phyloP scores from a whole-genome alignment of 192 early-diverging fungal species.

The Chytriomyces confervae region DNA sequence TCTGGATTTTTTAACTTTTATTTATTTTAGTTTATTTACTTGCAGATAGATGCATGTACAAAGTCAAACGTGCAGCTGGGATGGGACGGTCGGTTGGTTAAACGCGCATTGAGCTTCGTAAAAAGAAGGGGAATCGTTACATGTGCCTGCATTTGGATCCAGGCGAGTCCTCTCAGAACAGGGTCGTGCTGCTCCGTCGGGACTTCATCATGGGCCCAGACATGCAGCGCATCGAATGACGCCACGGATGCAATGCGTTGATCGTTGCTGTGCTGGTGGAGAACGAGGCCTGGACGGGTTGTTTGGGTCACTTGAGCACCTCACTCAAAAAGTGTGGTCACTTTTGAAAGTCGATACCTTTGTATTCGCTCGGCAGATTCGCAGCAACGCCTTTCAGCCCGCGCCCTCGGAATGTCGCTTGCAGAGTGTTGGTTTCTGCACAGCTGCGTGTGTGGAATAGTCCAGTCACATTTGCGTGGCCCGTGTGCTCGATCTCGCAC shows the following conservation, averaged over 20 bases:
- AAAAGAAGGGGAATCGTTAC: not conserved
- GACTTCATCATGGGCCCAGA: conserved; percentile 40
- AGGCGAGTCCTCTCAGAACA: conserved; percentile 32
- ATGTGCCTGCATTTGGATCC: conserved; percentile 36
- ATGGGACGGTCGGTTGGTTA: not conserved
- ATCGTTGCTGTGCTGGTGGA: too few relatives aligned
- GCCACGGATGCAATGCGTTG: not conserved
- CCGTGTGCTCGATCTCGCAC: conserved; percentile 39
- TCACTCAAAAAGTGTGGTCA: not conserved
- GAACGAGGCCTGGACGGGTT: not conserved
- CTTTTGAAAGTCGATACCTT: conserved; percentile 7
- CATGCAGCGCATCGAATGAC: conserved; percentile 24
- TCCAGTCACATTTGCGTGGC: conserved; percentile 36
- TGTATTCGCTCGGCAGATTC: conserved; percentile 29
- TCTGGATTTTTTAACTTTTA: not conserved
- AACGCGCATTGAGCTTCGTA: too few relatives aligned
- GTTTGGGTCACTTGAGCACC: not conserved
- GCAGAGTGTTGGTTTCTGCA: not conserved
- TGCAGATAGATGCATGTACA: not conserved
- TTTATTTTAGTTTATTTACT: not conserved
- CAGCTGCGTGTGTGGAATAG: conserved; percentile 20
- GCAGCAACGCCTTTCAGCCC: conserved; percentile 28
- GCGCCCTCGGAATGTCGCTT: conserved; percentile 40
- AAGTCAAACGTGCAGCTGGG: not conserved
- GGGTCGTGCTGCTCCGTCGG: conserved; percentile 22